Conservation (phyloP, 2,329 filamentous ascomycete genomes). For the Cladosporium sp. region DNA sequence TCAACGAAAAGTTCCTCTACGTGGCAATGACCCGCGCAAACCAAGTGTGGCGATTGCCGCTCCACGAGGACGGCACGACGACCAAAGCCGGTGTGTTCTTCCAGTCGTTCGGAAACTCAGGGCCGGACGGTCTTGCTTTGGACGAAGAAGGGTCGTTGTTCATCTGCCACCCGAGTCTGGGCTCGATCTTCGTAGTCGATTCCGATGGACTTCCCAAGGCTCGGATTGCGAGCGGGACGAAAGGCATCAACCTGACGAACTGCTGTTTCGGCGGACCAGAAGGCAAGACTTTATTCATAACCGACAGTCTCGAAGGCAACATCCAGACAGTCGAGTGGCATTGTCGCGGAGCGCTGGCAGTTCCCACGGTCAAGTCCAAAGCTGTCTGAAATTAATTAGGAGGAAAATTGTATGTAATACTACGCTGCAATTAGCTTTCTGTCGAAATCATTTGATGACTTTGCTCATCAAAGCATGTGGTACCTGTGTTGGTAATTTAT, state of each 20-base stretch:
- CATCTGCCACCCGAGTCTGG: constrained; percentile 23
- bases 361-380: background rate
- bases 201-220: constrained; percentile 1
- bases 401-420: no score
- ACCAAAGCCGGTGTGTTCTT: constrained; percentile 40
- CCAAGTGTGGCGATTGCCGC: constrained; percentile 39
- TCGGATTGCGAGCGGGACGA: background rate
- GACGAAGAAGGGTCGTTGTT: constrained; percentile 36
- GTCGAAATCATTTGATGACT: no score
- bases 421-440: no score
- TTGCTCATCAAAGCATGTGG: no score
- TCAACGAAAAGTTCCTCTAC: constrained; percentile 37
- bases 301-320: constrained; percentile 4
- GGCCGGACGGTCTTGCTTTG: constrained; percentile 37
- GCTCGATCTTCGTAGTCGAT: background rate
- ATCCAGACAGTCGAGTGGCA: constrained; percentile 1
- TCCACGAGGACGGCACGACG: constrained; percentile 37
- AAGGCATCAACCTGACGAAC: constrained; percentile 3
- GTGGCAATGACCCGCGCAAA: constrained; percentile 41
- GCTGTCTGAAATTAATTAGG: background rate
- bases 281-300: constrained; percentile 6
- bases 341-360: background rate
- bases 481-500: no score
- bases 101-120: constrained; percentile 39
- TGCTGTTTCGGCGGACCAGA: constrained; percentile 7